phyloP scores from a whole-genome alignment of 1,284 basidiomycete species.

The Moniliophthora roreri region DNA sequence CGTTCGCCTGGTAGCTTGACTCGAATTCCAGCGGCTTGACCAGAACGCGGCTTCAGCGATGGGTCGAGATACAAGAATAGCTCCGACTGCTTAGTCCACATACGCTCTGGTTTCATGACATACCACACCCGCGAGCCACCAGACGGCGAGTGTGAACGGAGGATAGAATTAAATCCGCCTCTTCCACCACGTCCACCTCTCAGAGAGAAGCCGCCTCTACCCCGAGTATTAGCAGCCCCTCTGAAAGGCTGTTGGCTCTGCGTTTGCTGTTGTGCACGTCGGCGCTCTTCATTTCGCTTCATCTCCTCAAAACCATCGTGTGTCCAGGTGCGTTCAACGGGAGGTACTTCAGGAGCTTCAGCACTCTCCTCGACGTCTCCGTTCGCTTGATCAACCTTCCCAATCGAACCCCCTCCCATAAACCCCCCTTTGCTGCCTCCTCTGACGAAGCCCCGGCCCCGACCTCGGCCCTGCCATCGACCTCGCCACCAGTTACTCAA shows the following conservation, averaged over 20 bases:
- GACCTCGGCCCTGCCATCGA: constrained; percentile 67
- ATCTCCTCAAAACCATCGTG: constrained; percentile 86
- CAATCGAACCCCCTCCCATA: constrained; percentile 41
- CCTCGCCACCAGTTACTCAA: constrained; percentile 83
- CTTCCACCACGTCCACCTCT: constrained; percentile 27
- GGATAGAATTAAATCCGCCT: constrained; percentile 37
- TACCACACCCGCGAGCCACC: constrained; percentile 56
- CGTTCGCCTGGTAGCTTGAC: constrained; percentile 58
- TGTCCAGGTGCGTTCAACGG: constrained; percentile 69
- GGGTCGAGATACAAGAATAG: constrained; percentile 65
- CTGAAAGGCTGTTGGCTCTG: constrained; percentile 25
- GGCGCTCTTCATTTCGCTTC: constrained; percentile 68
- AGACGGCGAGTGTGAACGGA: constrained; percentile 27
- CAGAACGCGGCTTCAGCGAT: constrained; percentile 52
- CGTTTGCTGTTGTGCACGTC: constrained; percentile 34
- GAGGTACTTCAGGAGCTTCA: constrained; percentile 40
- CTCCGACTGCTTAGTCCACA: constrained; percentile 80
- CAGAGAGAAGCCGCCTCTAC: constrained; percentile 35
- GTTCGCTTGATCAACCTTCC: constrained; percentile 20
- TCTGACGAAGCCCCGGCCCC: constrained; percentile 38
- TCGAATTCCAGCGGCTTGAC: constrained; percentile 52
- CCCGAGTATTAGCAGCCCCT: constrained; percentile 27
- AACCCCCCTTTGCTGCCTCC: constrained; percentile 39
- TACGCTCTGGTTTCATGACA: constrained; percentile 70
- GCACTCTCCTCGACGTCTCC: constrained; percentile 18